Evolutionary conservation across 2,329 filamentous ascomycete genomes (phyloP).

Genomic region (Claviceps sp.): DNA sequence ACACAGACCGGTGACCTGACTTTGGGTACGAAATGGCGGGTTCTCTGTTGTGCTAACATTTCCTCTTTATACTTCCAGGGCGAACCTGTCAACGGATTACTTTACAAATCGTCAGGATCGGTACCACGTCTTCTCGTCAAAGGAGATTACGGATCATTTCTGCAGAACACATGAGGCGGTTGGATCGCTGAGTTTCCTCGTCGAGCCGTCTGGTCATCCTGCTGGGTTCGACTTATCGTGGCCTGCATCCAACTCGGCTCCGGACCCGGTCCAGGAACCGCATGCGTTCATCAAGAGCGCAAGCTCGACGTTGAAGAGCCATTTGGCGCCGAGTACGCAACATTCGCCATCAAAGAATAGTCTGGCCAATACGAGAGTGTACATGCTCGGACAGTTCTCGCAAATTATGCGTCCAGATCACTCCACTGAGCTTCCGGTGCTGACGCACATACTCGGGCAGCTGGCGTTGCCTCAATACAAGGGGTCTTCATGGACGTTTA

Average conservation of each 20-base stretch:
- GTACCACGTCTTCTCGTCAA: slow-evolving; percentile 80
- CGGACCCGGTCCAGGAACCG: slow-evolving; percentile 60
- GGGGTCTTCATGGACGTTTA: slow-evolving; percentile 82
- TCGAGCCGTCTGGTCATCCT: slow-evolving; percentile 46
- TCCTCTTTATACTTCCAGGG: slow-evolving; percentile 25
- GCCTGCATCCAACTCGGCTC: slow-evolving; percentile 61
- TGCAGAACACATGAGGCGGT: slow-evolving; percentile 63
- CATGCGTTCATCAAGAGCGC: slow-evolving; percentile 56
- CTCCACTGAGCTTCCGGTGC: slow-evolving; percentile 77
- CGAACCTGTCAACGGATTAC: slow-evolving; percentile 86
- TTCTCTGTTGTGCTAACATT: neutral
- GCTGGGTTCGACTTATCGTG: slow-evolving; percentile 54
- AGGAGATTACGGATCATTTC: slow-evolving; percentile 72
- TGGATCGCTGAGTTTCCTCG: slow-evolving; percentile 66
- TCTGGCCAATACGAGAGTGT: slow-evolving; percentile 55
- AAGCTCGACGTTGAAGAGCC: slow-evolving; percentile 48
- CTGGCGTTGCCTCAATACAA: slow-evolving; percentile 51
- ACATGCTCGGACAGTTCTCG: slow-evolving; percentile 78
- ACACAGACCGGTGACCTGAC: neutral
- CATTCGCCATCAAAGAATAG: slow-evolving; percentile 9
- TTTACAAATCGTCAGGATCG: slow-evolving; percentile 92
- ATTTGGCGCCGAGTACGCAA: slow-evolving; percentile 38
- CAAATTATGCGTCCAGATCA: slow-evolving; percentile 66
- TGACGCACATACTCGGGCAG: slow-evolving; percentile 59
- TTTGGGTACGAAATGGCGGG: neutral